Conservation (phyloP, 2,329 filamentous ascomycete species). For the Exophiala calicioides region DNA sequence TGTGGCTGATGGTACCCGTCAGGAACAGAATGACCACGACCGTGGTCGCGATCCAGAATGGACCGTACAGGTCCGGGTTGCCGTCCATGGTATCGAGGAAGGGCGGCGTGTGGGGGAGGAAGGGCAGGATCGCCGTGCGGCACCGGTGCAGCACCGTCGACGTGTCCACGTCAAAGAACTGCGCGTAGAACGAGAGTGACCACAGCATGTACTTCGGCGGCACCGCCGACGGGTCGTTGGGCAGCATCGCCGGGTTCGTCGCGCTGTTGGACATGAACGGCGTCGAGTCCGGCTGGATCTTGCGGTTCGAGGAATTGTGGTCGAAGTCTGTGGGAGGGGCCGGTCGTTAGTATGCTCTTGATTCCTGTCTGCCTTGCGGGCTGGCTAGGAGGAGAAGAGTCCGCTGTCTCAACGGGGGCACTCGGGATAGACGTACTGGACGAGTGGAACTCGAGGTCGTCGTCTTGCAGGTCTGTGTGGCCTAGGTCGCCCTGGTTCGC, state of each 20-base stretch:
- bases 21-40: slow-evolving; percentile 94
- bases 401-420: no score
- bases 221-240: slow-evolving; percentile 46
- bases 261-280: slow-evolving; percentile 53
- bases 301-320: slow-evolving; percentile 54
- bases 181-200: slow-evolving; percentile 89
- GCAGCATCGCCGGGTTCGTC: slow-evolving; percentile 54
- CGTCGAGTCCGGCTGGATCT: slow-evolving; percentile 51
- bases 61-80: slow-evolving; percentile 94
- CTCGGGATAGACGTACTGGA: slow-evolving; percentile 62
- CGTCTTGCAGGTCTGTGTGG: slow-evolving; percentile 96
- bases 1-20: slow-evolving; percentile 92
- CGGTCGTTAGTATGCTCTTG: slow-evolving; percentile 8
- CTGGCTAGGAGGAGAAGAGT: background rate
- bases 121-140: slow-evolving; percentile 78
- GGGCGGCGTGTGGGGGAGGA: slow-evolving; percentile 80
- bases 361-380: background rate
- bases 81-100: slow-evolving; percentile 97
- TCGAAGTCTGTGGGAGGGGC: slow-evolving; percentile 62
- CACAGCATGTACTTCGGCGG: slow-evolving; percentile 84
- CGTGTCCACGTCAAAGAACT: slow-evolving; percentile 98
- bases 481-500: slow-evolving; percentile 80
- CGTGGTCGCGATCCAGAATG: slow-evolving; percentile 98
- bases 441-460: slow-evolving; percentile 91
- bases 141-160: slow-evolving; percentile 84